Evolutionary conservation across 345 rosid species (phyloP).

Genomic region (Eucalyptus erythrocorys): DNA sequence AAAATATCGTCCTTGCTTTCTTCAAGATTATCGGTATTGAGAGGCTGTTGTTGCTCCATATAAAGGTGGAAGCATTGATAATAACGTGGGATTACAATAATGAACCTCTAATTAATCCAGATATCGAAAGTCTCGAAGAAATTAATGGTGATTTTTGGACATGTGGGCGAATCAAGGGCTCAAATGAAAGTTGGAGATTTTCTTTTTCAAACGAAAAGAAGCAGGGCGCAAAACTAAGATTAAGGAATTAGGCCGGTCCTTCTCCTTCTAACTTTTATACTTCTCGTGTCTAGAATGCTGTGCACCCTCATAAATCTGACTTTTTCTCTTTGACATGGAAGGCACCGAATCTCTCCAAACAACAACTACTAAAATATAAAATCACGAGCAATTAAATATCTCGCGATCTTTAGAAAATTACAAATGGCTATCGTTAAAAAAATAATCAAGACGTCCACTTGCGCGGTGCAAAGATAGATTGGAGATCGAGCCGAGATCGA

Average conservation of each 20-base stretch:
- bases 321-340: background rate
- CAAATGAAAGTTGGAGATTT: too few species aligned
- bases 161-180: too few species aligned
- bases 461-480: background rate
- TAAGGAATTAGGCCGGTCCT: too few species aligned
- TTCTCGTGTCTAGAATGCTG: too few species aligned
- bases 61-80: background rate
- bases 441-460: background rate
- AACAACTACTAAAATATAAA: too few species aligned
- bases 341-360: background rate
- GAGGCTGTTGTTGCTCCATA: background rate
- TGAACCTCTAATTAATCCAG: too few species aligned
- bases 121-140: too few species aligned
- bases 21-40: background rate
- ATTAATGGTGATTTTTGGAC: too few species aligned
- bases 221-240: too few species aligned
- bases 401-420: background rate
- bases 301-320: accelerated
- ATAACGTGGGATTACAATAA: accelerated
- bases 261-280: too few species aligned
- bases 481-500: background rate
- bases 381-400: too few species aligned
- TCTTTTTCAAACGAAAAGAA: too few species aligned
- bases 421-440: background rate
- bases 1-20: accelerated